A percentile compares a stretch with the other conserved stretches of the same genome.
Conservation (phyloP, 495 filamentous ascomycete genomes). For the Oleoguttula mirabilis region DNA sequence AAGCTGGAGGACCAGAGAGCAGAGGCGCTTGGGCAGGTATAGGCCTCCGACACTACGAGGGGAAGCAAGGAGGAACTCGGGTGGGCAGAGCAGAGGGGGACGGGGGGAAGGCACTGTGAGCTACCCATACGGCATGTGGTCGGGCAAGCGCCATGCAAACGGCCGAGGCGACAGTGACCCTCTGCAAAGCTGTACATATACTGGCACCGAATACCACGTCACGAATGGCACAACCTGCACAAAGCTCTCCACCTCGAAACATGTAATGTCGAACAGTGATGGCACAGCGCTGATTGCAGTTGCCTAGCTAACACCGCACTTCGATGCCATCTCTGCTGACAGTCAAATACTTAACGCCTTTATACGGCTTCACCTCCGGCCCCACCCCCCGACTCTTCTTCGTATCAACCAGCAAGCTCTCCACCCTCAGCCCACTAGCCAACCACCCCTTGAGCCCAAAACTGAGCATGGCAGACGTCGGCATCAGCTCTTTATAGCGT, state of each 20-base stretch:
- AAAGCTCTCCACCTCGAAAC: background rate
- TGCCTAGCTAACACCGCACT: constrained; percentile 57
- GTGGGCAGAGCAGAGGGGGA: background rate
- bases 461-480: constrained; percentile 69
- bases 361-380: constrained; percentile 85
- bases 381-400: constrained; percentile 77
- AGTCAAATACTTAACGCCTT: constrained; percentile 95
- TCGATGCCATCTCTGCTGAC: constrained; percentile 80
- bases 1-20: constrained; percentile 60
- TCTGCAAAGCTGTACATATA: constrained; percentile 14
- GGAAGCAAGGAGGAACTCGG: background rate
- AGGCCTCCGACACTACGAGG: constrained; percentile 5
- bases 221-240: too few relatives aligned
- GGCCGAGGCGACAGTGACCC: too few relatives aligned
- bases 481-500: constrained; percentile 78
- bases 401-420: constrained; percentile 73
- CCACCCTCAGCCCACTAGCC: constrained; percentile 85
- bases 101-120: too few relatives aligned
- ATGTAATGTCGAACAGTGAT: background rate
- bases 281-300: too few relatives aligned
- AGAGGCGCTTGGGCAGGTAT: constrained; percentile 28
- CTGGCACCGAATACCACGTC: too few relatives aligned
- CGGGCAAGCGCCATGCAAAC: too few relatives aligned
- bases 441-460: constrained; percentile 94
- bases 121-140: too few relatives aligned